Evolutionary conservation across 2,329 filamentous ascomycete species (phyloP), one percentile per base, ranked within the genome.

Genomic region (Thelonectria blattea): DNA sequence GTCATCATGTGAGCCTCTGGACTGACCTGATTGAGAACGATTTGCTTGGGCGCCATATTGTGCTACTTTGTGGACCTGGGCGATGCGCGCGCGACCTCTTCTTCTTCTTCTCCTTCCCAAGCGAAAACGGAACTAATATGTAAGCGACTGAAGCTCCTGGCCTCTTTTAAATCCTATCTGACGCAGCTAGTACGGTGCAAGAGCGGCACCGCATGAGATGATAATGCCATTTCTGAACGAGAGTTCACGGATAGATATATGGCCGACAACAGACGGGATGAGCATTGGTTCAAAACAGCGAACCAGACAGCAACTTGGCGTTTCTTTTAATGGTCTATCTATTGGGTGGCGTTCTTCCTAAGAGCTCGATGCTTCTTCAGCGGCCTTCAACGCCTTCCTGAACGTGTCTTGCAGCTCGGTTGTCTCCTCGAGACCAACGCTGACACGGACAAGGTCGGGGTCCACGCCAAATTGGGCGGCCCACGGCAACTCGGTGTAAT

Each of bases 401-500:
- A 98, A 91, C 17, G 83, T 84, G 14, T 75, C 76, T 32, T 84
- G 82, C 68, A 98, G 76, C 60, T 88, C 84, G 22, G 82, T 79
- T 1, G 87, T 84, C 62, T 95, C 91, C 74, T 99, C 95, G 52
- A 99, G 76, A 0, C 95, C 95, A 54, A 98, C 91, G 71, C 93
- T 97, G 66, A 98, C 87, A 43, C 95, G 85, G 49, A 98, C 84
- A 57, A 99, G 77, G 73, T 92, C 86, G 1, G 87, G 86, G 56
- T 95, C 90, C 3, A 97, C 91, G 0, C 93, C 92, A 74, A 90
- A 94, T 61, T 88, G 81, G 24, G 85, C 87, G 45, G 91, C 92
- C 95, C 95, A 99, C n/a, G 93, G 89, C 43, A 98, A 76, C 80
- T 99, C 95, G 47, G 85, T 82, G 71, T 95, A 99, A 76, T 99